A percentile compares a stretch with the other conserved stretches of the same genome.
Conservation (phyloP, 768 basidiomycete species). For the Basidioascus undulatus region DNA sequence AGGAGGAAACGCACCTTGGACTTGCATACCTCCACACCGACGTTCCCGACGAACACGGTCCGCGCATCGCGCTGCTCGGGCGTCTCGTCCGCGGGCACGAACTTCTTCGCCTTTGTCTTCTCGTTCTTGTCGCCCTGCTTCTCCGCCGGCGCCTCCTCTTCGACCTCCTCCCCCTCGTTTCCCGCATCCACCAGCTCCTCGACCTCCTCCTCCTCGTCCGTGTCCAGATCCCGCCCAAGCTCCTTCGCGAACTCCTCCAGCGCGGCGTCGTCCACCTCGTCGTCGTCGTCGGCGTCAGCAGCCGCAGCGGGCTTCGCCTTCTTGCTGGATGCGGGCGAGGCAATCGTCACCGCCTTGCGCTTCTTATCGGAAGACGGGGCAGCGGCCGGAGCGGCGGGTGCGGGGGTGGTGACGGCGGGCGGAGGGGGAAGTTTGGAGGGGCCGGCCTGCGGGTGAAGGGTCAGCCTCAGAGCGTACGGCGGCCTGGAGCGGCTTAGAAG, state of each 20-base stretch:
- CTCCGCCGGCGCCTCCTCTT: constrained; percentile 15
- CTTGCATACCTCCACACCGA: constrained; percentile 49
- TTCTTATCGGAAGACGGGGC: no score
- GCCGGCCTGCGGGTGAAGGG: no score
- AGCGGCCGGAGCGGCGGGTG: no score
- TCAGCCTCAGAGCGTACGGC: no score
- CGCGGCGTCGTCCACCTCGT: constrained; percentile 9
- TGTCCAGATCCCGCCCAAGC: constrained; percentile 9
- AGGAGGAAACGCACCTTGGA: constrained; percentile 38
- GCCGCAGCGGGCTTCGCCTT: constrained; percentile 3
- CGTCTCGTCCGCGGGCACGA: constrained; percentile 32
- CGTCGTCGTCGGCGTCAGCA: constrained; percentile 3
- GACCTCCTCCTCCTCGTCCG: constrained; percentile 4
- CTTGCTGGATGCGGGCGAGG: constrained; percentile 1
- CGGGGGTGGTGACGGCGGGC: no score
- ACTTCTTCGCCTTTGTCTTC: constrained; percentile 8
- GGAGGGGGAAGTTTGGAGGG: no score
- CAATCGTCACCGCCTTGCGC: neutral
- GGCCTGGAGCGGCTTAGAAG: no score
- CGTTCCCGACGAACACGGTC: constrained; percentile 79
- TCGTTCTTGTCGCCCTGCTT: constrained; percentile 14
- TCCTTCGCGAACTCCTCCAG: constrained; percentile 16
- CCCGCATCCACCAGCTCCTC: constrained; percentile 12
- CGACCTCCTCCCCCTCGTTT: constrained; percentile 16
- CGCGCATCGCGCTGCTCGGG: constrained; percentile 45